Base-by-base conservation (phyloP, 2,329 filamentous ascomycete species). In the Xylaria sp. region DNA sequence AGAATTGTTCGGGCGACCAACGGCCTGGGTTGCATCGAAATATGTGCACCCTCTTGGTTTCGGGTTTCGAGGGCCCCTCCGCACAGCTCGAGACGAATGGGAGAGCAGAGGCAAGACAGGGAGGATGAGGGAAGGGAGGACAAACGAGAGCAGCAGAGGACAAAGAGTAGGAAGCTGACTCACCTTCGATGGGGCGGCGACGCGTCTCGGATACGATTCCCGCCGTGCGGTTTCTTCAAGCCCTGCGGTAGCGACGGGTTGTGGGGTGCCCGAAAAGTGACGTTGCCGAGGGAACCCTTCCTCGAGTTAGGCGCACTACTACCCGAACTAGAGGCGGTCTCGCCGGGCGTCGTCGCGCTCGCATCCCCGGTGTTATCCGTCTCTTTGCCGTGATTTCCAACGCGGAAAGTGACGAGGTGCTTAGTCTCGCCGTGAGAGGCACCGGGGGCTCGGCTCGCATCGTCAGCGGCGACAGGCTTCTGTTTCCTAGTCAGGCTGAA, bases 131-230 rank as follows among this genome's bases (percentile, higher is more conserved):
- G 46, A 66, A 66, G 25, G 62, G 50, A 25, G 28, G 32, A 44
- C 25, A 20, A 20, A 58, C 10, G 46, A 51, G 32, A 10, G 23
- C 10, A 50, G 44, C 20, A 8, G 32, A 44, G 62, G 62, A 41
- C 50, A 70, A 41, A 62, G 66, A 56, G 41, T 54, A 18, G 54
- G 59, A 12, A 41, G 13, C 51, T 32, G 39, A 77, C 83, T 81
- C 80, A 88, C 86, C 84, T 85, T 66, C 78, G 74, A 69, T 85
- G 83, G 39, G 83, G 81, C 28, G 86, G 86, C 32, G 86, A 88
- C 46, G 81, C 83, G 28, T 78, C 82, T 64, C 83, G 78, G 56
- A 83, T 82, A 28, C 84, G 81, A 60, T 72, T 77, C 41, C 80
- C 82, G 60, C 81, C 79, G 55, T 84, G 84, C 63, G 80, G 81